These are phyloP conservation scores for Lasiodiplodia sp. DNA, from an alignment of 2,329 filamentous ascomycete genomes.

Conservation along the genomic window DNA sequence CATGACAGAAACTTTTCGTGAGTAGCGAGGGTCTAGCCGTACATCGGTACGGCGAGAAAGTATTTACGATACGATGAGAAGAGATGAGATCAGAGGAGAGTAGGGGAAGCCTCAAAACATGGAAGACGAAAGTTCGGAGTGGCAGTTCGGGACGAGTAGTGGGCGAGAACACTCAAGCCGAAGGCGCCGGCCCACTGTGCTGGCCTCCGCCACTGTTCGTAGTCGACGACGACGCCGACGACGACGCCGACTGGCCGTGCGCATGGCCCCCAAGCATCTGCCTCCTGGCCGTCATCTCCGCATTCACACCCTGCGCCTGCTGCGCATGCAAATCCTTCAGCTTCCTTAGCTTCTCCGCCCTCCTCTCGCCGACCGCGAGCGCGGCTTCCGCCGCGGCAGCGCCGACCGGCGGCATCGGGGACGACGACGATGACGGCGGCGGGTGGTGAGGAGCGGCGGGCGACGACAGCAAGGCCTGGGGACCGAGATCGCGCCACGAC, in stretches of 20 bases:
- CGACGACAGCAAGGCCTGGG: slow-evolving; percentile 1
- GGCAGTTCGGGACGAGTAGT: too few relatives aligned
- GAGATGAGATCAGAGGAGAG: neutral
- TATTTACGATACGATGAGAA: neutral
- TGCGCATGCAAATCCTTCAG: slow-evolving; percentile 16
- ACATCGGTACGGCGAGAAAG: neutral
- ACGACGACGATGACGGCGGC: neutral
- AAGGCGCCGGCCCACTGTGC: neutral
- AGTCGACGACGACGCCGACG: too few relatives aligned
- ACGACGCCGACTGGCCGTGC: neutral
- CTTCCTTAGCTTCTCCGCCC: slow-evolving; percentile 24
- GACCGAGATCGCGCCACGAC: slow-evolving; percentile 27
- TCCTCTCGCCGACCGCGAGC: slow-evolving; percentile 6
- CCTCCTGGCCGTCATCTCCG: slow-evolving; percentile 4
- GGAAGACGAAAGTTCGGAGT: neutral
- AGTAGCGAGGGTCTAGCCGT: neutral
- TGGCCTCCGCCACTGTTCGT: too few relatives aligned
- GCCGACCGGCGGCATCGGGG: slow-evolving; percentile 9
- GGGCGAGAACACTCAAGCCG: neutral
- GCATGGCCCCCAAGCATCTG: neutral
- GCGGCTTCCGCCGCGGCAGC: neutral
- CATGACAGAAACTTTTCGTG: neutral
- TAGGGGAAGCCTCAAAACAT: too few relatives aligned
- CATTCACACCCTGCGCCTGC: slow-evolving; percentile 24
- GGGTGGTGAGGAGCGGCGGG: too few relatives aligned